Percentiles rank a stretch among this genome's conserved stretches.
Conservation (phyloP, 164 flowering plant species). For the Magnolia kwangsiensis region DNA sequence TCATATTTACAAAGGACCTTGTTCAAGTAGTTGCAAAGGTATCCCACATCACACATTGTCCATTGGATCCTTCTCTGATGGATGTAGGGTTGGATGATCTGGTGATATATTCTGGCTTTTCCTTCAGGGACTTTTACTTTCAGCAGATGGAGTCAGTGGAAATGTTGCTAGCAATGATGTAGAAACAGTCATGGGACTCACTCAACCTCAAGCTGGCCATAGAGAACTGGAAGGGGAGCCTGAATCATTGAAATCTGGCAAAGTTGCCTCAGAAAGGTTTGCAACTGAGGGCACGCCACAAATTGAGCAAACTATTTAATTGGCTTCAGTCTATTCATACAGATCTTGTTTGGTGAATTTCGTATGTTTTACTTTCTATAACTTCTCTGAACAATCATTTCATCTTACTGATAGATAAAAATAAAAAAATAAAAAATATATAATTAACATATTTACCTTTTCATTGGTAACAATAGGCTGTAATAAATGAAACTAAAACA, state of each 20-base stretch:
- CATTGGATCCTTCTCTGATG: not conserved
- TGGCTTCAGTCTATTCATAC: not conserved
- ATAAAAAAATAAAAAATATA: too few species aligned
- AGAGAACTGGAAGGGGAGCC: conserved; percentile 10
- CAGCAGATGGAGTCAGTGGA: conserved; percentile 37
- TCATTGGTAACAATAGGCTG: too few species aligned
- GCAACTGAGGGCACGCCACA: conserved; percentile 6
- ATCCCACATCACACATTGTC: not conserved
- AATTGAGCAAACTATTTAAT: conserved; percentile 25
- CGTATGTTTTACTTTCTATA: too few species aligned
- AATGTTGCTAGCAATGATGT: conserved; percentile 21
- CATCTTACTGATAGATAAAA: too few species aligned
- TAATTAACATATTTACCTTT: too few species aligned
- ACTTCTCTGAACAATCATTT: too few species aligned
- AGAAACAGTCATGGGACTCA: conserved; percentile 25
- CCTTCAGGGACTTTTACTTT: conserved; percentile 45
- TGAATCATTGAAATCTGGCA: conserved; percentile 16
- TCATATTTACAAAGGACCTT: conserved; percentile 55
- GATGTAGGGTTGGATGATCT: not conserved
- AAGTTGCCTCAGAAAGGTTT: conserved; percentile 8
- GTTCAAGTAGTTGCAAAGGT: conserved; percentile 86
- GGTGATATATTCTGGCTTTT: conserved; percentile 9
- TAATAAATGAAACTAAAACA: too few species aligned
- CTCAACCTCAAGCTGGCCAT: conserved; percentile 10
- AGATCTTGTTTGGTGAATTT: not conserved